A percentile compares a stretch with the other conserved stretches of the same genome.
Evolutionary conservation across 106 monocot species (phyloP).

Genomic region (Allium cepa): DNA sequence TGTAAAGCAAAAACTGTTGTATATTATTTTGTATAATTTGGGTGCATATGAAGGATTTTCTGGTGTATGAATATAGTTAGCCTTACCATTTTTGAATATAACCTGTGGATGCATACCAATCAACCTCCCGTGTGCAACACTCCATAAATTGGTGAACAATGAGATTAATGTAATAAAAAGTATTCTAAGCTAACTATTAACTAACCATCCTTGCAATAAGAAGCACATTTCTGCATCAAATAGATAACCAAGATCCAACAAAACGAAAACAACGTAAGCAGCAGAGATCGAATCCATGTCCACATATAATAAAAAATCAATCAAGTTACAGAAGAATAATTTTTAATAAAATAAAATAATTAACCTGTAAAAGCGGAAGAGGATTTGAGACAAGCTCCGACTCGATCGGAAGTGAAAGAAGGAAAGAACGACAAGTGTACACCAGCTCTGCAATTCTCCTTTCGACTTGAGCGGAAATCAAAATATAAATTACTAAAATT

Average conservation of each 20-base stretch:
- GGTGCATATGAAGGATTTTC: too few relatives aligned
- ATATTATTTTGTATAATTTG: too few relatives aligned
- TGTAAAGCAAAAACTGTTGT: too few relatives aligned
- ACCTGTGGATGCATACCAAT: too few relatives aligned
- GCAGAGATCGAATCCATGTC: not conserved
- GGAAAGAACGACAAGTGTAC: not conserved
- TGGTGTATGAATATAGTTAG: too few relatives aligned
- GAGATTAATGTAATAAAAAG: not conserved
- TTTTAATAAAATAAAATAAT: not conserved
- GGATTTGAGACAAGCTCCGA: slow-evolving; percentile 2
- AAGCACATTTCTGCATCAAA: not conserved
- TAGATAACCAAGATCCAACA: not conserved
- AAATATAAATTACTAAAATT: not conserved
- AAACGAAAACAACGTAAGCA: not conserved
- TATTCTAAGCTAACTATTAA: not conserved
- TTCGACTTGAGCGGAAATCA: not conserved
- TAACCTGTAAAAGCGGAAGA: slow-evolving; percentile 1
- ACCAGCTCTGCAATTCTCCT: not conserved
- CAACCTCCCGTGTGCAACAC: too few relatives aligned
- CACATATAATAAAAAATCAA: not conserved
- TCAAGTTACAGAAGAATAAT: not conserved
- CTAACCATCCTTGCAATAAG: slow-evolving; percentile 3
- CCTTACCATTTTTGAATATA: too few relatives aligned
- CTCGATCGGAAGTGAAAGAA: not conserved
- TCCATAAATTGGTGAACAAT: too few relatives aligned